Evolutionary conservation across 805 yeast species (phyloP).

Genomic region (Wickerhamiella cacticola): DNA sequence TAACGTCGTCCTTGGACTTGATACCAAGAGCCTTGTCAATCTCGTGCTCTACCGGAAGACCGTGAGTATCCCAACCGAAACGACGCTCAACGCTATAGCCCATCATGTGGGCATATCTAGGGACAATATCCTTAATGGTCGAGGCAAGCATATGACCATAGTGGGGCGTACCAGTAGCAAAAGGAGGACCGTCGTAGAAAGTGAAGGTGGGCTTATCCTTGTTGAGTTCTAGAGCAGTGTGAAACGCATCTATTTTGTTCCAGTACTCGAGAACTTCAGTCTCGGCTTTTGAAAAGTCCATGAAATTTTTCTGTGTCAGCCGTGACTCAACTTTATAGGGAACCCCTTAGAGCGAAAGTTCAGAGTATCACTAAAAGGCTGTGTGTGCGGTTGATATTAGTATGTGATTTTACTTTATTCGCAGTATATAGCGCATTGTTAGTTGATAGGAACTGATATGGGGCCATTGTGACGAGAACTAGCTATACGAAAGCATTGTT

Average conservation of each 20-base stretch:
- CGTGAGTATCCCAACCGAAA: conserved; percentile 99
- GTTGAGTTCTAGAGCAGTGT: conserved; percentile 67
- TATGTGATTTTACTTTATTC: not conserved
- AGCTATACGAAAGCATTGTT: too few species aligned
- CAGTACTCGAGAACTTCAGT: conserved; percentile 68
- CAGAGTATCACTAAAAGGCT: not conserved
- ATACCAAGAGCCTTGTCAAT: conserved; percentile 95
- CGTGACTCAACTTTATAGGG: not conserved
- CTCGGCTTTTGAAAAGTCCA: conserved; percentile 75
- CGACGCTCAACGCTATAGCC: conserved; percentile 94
- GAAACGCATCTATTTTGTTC: conserved; percentile 92
- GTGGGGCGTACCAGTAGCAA: conserved; percentile 98
- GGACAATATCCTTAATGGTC: conserved; percentile 92
- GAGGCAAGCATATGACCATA: conserved; percentile 97
- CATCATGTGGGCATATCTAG: conserved; percentile 95
- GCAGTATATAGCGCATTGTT: too few species aligned
- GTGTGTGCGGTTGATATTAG: not conserved
- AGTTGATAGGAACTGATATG: too few species aligned
- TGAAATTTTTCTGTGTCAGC: conserved; percentile 17
- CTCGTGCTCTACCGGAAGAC: conserved; percentile 96
- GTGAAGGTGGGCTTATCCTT: conserved; percentile 79
- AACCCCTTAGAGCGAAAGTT: not conserved
- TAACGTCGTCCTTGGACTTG: conserved; percentile 86
- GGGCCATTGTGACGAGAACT: too few species aligned
- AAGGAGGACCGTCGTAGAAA: conserved; percentile 98